Evolutionary conservation across 78 protist genomes (phyloP).

Genomic region (Chrysochromulina parva): DNA sequence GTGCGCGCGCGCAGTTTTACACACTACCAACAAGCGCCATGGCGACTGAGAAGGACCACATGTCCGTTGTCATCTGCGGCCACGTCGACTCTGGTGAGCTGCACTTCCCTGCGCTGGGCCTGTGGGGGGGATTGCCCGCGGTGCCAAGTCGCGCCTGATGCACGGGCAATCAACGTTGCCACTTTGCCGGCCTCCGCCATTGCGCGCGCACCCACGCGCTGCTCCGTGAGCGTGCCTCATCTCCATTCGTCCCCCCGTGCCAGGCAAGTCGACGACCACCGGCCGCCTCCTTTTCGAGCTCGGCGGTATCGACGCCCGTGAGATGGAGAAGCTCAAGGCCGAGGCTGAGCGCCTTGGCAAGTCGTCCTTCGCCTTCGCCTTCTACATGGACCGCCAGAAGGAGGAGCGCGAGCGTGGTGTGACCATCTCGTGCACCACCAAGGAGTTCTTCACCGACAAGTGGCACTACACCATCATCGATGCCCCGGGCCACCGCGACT

Average conservation of each 20-base stretch:
- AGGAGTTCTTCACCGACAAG: constrained; percentile 97
- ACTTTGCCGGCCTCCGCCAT: no score
- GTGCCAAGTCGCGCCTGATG: no score
- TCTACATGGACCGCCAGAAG: constrained; percentile 96
- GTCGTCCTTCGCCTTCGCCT: constrained; percentile 98
- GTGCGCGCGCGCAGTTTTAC: no score
- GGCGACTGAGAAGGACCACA: constrained; percentile 44
- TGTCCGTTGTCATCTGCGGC: constrained; percentile 65
- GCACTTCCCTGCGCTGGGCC: no score
- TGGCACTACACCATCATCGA: constrained; percentile 98
- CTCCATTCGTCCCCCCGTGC: no score
- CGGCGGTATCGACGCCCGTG: constrained; percentile 76
- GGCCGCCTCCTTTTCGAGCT: constrained; percentile 75
- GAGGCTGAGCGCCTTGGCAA: constrained; percentile 96
- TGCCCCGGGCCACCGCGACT: constrained; percentile 99
- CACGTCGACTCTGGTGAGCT: constrained; percentile 71
- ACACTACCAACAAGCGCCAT: neutral
- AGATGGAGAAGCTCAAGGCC: constrained; percentile 71
- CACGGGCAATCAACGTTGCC: no score
- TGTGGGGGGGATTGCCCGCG: no score
- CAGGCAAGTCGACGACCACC: constrained; percentile 83
- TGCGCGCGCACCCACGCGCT: no score
- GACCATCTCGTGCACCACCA: constrained; percentile 86
- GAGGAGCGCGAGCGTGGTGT: constrained; percentile 93
- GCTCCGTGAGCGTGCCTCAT: no score